These are phyloP conservation scores for Eutypella sp. DNA, from an alignment of 2,329 filamentous ascomycete genomes.

Conservation along the genomic window DNA sequence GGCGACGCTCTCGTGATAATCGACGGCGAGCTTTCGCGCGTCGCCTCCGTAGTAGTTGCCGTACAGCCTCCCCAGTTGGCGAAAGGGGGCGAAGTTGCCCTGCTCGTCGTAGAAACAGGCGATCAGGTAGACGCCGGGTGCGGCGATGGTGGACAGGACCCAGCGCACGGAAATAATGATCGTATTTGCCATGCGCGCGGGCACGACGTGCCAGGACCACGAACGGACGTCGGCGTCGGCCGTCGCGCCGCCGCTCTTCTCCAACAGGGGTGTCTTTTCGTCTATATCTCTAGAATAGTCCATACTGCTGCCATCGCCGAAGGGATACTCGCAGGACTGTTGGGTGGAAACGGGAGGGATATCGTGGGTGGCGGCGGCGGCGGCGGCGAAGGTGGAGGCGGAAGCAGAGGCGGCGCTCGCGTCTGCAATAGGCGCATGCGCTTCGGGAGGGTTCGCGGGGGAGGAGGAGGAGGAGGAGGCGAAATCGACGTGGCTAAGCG, in stretches of 20 bases:
- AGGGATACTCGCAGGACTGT: slow-evolving; percentile 32
- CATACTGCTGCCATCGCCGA: slow-evolving; percentile 29
- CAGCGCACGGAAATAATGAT: slow-evolving; percentile 73
- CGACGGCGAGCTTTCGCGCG: slow-evolving; percentile 44
- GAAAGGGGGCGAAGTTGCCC: slow-evolving; percentile 72
- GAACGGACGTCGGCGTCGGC: slow-evolving; percentile 32
- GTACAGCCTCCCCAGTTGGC: slow-evolving; percentile 64
- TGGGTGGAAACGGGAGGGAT: slow-evolving; percentile 24
- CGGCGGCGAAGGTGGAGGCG: slow-evolving; percentile 22
- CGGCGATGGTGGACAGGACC: slow-evolving; percentile 71
- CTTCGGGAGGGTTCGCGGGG: too few species aligned
- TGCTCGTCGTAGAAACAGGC: slow-evolving; percentile 78
- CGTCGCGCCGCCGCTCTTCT: slow-evolving; percentile 24
- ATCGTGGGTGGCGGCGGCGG: slow-evolving; percentile 19
- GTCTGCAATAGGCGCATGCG: slow-evolving; percentile 23
- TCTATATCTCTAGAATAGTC: slow-evolving; percentile 31
- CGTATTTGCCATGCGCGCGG: slow-evolving; percentile 64
- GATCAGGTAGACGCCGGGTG: slow-evolving; percentile 76
- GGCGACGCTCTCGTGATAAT: slow-evolving; percentile 27
- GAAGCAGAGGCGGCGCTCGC: slow-evolving; percentile 25
- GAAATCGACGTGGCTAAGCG: slow-evolving; percentile 48
- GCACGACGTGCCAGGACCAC: slow-evolving; percentile 51
- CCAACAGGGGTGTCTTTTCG: slow-evolving; percentile 68
- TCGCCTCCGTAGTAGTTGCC: slow-evolving; percentile 38
- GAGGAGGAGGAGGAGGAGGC: slow-evolving; percentile 36